phyloP scores from a whole-genome alignment of 495 filamentous ascomycete genomes.

The Trichodelitschia bisporula region DNA sequence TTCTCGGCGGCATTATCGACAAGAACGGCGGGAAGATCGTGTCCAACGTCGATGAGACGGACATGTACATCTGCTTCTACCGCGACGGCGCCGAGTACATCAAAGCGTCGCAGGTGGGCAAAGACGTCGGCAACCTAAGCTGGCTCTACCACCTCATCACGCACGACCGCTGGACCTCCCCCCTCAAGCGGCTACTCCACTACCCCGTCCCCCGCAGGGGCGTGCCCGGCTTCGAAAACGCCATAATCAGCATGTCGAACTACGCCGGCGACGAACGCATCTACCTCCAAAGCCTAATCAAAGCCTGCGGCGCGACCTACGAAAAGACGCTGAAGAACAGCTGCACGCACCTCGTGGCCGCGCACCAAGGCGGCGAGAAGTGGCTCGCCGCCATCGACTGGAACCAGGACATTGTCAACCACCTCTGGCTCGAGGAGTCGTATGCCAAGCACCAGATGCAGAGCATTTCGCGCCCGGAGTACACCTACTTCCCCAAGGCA shows the following conservation, averaged over 20 bases:
- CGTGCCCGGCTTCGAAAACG: slow-evolving; percentile 52
- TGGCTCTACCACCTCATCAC: slow-evolving; percentile 89
- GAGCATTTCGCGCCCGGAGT: slow-evolving; percentile 38
- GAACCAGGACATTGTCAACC: slow-evolving; percentile 75
- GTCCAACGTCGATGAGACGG: slow-evolving; percentile 37
- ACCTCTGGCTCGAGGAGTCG: slow-evolving; percentile 93
- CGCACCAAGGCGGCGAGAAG: slow-evolving; percentile 70
- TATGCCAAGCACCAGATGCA: slow-evolving; percentile 67
- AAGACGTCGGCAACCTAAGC: slow-evolving; percentile 71
- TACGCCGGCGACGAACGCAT: slow-evolving; percentile 84
- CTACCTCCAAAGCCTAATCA: slow-evolving; percentile 82
- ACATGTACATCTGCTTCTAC: slow-evolving; percentile 69
- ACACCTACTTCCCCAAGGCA: slow-evolving; percentile 56
- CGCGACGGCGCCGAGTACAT: slow-evolving; percentile 61
- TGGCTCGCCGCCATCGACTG: slow-evolving; percentile 77
- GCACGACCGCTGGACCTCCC: slow-evolving; percentile 65
- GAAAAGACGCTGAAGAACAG: slow-evolving; percentile 83
- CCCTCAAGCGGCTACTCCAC: slow-evolving; percentile 56
- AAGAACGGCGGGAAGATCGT: slow-evolving; percentile 45
- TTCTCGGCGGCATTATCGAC: slow-evolving; percentile 42
- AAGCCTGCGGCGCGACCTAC: slow-evolving; percentile 56
- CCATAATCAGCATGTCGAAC: slow-evolving; percentile 73
- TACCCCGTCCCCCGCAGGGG: slow-evolving; percentile 58
- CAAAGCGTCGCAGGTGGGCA: slow-evolving; percentile 42
- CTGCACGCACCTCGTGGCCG: slow-evolving; percentile 89